phyloP scores from a whole-genome alignment of 805 yeast genomes.

The Sugiyamaella qingdaonensis region DNA sequence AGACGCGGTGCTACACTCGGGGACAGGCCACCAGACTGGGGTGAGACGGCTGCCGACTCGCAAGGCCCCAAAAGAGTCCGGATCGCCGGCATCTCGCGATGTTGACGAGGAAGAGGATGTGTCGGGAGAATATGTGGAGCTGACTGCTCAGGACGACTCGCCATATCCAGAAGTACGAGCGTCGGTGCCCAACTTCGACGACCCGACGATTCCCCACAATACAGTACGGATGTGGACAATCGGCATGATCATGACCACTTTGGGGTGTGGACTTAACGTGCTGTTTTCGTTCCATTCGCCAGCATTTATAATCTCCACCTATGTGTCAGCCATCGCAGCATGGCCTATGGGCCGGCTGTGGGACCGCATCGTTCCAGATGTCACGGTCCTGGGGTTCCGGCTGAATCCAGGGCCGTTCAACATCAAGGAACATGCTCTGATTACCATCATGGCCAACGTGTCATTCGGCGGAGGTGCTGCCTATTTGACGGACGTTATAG shows the following conservation, averaged over 20 bases:
- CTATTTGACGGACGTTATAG: constrained; percentile 53
- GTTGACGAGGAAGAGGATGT: constrained; percentile 8
- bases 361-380: constrained; percentile 38
- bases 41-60: background rate
- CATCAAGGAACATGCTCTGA: constrained; percentile 58
- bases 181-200: constrained; percentile 57
- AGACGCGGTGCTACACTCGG: background rate
- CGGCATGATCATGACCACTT: constrained; percentile 48
- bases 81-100: background rate
- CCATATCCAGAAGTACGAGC: constrained; percentile 68
- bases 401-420: constrained; percentile 63
- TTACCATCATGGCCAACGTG: constrained; percentile 50
- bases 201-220: constrained; percentile 45
- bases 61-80: background rate
- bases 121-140: constrained; percentile 18
- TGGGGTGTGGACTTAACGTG: constrained; percentile 57
- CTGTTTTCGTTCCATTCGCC: constrained; percentile 60
- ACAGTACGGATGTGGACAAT: constrained; percentile 55
- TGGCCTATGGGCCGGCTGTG: constrained; percentile 60
- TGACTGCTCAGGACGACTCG: constrained; percentile 33
- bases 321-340: constrained; percentile 56
- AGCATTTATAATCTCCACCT: constrained; percentile 46
- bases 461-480: constrained; percentile 44
- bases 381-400: constrained; percentile 28
- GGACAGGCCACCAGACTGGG: background rate